Evolutionary conservation across 495 filamentous ascomycete species (phyloP).

Genomic region (Aspergillus avenaceus): DNA sequence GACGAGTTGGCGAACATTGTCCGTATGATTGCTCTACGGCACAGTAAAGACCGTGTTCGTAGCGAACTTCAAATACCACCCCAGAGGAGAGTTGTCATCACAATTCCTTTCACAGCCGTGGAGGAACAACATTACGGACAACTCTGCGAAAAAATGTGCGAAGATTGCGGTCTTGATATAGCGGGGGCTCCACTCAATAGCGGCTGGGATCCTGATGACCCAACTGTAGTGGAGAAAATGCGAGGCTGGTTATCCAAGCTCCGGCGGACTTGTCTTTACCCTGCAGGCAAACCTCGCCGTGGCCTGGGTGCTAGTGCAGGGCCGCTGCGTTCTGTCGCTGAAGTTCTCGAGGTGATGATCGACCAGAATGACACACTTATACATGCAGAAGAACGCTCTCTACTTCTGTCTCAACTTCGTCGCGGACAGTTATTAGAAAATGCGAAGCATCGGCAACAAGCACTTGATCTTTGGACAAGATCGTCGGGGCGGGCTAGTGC

Average conservation of each 20-base stretch:
- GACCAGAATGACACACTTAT: conserved; percentile 66
- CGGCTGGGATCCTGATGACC: conserved; percentile 61
- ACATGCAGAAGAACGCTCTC: conserved; percentile 60
- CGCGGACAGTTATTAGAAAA: conserved; percentile 75
- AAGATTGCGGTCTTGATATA: conserved; percentile 58
- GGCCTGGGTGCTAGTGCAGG: conserved; percentile 61
- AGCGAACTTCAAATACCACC: conserved; percentile 62
- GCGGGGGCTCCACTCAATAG: conserved; percentile 56
- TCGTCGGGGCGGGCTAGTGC: conserved; percentile 49
- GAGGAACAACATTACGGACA: conserved; percentile 83
- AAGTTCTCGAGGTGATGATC: conserved; percentile 86
- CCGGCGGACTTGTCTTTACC: conserved; percentile 83
- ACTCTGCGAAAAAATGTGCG: conserved; percentile 68
- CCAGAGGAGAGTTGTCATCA: conserved; percentile 83
- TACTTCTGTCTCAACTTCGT: conserved; percentile 56
- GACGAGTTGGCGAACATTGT: conserved; percentile 63
- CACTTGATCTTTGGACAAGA: conserved; percentile 62
- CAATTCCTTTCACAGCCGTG: conserved; percentile 78
- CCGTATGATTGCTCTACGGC: conserved; percentile 65
- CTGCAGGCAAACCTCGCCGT: conserved; percentile 62
- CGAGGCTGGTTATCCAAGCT: conserved; percentile 64
- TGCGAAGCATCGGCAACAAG: conserved; percentile 49
- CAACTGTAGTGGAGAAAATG: conserved; percentile 59
- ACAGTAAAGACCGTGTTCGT: conserved; percentile 77
- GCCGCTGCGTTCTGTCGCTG: conserved; percentile 70